Conservation (phyloP, 2,329 filamentous ascomycete species). For the Akanthomyces uredinophilus region DNA sequence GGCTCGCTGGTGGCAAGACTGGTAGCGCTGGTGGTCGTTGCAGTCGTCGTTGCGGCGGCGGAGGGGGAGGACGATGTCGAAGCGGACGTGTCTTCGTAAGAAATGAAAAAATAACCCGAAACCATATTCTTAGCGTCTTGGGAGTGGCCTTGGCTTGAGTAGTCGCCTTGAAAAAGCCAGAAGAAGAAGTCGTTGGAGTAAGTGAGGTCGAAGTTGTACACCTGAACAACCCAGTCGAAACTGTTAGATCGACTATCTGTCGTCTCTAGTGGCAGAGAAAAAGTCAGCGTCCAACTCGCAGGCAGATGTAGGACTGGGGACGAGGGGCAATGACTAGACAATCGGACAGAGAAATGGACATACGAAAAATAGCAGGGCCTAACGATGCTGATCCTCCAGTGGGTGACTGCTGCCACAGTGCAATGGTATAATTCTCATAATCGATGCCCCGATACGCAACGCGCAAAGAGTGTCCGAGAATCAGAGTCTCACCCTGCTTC, state of each 20-base stretch:
- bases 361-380: background rate
- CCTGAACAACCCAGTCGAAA: slow-evolving; percentile 19
- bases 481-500: background rate
- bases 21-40: background rate
- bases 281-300: background rate
- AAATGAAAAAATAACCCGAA: background rate
- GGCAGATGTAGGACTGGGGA: background rate
- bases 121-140: background rate
- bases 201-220: slow-evolving; percentile 16
- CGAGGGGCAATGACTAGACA: background rate
- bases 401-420: background rate
- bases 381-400: background rate
- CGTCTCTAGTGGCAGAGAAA: slow-evolving; percentile 9
- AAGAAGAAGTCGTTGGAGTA: slow-evolving; percentile 19
- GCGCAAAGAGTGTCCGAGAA: background rate
- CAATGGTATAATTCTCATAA: background rate
- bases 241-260: slow-evolving; percentile 3
- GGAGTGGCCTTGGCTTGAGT: slow-evolving; percentile 9
- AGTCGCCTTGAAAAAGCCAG: slow-evolving; percentile 21
- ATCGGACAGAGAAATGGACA: background rate
- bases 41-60: background rate
- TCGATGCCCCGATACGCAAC: background rate
- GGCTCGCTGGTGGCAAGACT: background rate
- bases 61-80: background rate
- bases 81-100: background rate